Conservation (phyloP, 192 early-diverging fungal genomes). For the Borealophlyctis nickersoniae region DNA sequence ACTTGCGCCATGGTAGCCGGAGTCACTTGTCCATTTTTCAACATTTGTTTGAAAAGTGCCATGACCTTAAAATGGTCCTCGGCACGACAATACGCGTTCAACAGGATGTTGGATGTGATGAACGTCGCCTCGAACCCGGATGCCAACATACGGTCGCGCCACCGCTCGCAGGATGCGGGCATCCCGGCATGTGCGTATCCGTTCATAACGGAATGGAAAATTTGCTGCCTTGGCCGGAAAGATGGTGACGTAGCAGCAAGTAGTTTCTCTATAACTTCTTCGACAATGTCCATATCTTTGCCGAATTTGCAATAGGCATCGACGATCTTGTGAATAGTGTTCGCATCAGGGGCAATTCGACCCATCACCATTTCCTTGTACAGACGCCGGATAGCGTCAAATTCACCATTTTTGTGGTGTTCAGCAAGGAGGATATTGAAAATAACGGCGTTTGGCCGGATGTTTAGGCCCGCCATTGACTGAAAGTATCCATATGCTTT, state of each 20-base stretch:
- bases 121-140: too few relatives aligned
- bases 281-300: background rate
- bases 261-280: background rate
- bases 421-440: background rate
- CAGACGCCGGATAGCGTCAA: background rate
- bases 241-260: background rate
- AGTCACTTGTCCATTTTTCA: background rate
- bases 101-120: background rate
- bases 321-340: background rate
- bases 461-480: background rate
- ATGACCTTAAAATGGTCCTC: background rate
- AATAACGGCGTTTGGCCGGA: background rate
- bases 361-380: background rate
- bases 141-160: background rate
- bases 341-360: background rate
- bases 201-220: constrained; percentile 4
- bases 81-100: constrained; percentile 1
- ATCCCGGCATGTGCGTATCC: constrained; percentile 1
- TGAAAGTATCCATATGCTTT: background rate
- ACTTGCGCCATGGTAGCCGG: background rate
- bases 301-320: background rate
- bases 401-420: background rate
- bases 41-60: background rate
- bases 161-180: background rate
- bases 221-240: too few relatives aligned